These are phyloP conservation scores for Corymbia calophylla DNA, from an alignment of 441 rosid genomes.

Conservation along the genomic window DNA sequence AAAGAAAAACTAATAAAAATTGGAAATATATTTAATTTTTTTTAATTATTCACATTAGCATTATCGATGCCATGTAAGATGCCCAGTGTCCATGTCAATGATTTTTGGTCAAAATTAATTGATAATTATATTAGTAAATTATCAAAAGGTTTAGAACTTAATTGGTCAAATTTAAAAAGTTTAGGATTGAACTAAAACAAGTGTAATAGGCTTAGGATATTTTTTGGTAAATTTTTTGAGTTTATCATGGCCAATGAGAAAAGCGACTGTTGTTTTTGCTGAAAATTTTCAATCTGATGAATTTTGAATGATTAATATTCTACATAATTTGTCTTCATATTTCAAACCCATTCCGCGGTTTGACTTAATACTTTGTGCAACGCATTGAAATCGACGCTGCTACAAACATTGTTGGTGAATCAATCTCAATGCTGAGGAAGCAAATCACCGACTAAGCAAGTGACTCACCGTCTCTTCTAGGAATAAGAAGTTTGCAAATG, in stretches of 20 bases:
- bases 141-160: no score
- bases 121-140: not conserved
- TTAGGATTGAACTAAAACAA: no score
- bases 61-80: no score
- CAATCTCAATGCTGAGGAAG: not conserved
- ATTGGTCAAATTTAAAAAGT: no score
- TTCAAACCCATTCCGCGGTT: no score
- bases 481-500: not conserved
- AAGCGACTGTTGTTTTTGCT: not conserved
- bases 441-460: not conserved
- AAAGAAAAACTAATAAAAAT: no score
- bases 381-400: not conserved
- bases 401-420: not conserved
- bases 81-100: not conserved
- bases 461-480: not conserved
- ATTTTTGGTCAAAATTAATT: no score
- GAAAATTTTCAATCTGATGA: not conserved
- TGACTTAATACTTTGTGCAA: not conserved
- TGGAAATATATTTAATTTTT: no score
- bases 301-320: not conserved
- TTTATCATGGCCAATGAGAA: not conserved
- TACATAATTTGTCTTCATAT: no score
- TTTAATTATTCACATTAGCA: no score
- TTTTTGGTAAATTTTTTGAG: fast-evolving
- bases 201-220: not conserved